Conservation (phyloP, 805 yeast genomes). For the Sungouiozyma intestinalis region DNA sequence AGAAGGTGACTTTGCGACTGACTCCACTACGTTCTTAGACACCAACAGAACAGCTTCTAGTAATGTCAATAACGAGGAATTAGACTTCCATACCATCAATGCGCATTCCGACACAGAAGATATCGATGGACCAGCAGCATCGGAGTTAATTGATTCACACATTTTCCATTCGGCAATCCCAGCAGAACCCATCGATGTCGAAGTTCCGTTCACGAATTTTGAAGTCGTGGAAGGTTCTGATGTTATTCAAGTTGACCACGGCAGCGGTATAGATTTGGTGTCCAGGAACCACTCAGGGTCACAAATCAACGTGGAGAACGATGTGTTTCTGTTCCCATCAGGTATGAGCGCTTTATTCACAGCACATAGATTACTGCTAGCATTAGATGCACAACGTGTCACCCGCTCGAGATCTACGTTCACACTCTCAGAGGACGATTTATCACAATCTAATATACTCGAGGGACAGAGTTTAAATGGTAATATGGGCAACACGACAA, state of each 20-base stretch:
- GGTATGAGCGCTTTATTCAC: constrained; percentile 91
- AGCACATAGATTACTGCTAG: constrained; percentile 54
- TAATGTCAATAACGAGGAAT: not conserved
- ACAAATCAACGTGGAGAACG: constrained; percentile 35
- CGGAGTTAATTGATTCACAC: constrained; percentile 2
- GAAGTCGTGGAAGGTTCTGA: not conserved
- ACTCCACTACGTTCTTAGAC: constrained; percentile 3
- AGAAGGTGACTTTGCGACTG: not conserved
- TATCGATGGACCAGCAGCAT: not conserved
- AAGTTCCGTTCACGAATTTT: constrained; percentile 4
- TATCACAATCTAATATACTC: not conserved
- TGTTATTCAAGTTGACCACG: not conserved
- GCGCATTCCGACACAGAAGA: not conserved
- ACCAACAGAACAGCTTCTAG: constrained; percentile 1
- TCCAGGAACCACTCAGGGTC: not conserved
- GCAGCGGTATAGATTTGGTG: not conserved
- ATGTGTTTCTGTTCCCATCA: constrained; percentile 75
- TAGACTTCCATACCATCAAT: not conserved
- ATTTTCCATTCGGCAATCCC: constrained; percentile 16
- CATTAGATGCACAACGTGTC: constrained; percentile 26
- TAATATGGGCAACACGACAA: not conserved
- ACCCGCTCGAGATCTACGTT: constrained; percentile 3
- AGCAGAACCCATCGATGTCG: constrained; percentile 21
- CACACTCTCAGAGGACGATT: not conserved
- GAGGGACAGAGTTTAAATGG: not conserved